Percentiles rank a stretch among this genome's conserved stretches.
Evolutionary conservation across 169 alveolate genomes (phyloP).

Genomic region (Plasmodium vivax): DNA sequence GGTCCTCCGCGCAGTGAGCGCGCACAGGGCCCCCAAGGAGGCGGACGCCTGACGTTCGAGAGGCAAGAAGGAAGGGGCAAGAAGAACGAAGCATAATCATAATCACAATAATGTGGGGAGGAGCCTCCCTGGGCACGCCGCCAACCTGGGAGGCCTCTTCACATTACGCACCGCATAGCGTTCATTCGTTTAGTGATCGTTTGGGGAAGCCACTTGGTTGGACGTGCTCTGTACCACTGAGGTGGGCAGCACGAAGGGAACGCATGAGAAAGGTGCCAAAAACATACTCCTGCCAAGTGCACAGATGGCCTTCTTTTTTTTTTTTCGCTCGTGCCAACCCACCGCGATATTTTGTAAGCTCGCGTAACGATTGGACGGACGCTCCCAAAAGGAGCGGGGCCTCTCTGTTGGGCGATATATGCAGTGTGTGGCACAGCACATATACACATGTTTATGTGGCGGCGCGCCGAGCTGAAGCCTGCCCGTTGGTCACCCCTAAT

Average conservation of each 20-base stretch:
- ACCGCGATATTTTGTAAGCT: background rate
- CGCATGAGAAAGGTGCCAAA: background rate
- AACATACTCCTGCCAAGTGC: background rate
- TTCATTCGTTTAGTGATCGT: background rate
- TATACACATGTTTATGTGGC: background rate
- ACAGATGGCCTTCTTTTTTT: background rate
- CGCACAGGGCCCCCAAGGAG: slow-evolving; percentile 4
- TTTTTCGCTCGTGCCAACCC: background rate
- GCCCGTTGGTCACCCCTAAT: no score
- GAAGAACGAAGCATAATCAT: no score
- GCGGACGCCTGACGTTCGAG: background rate
- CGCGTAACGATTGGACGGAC: background rate
- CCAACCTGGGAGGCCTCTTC: background rate
- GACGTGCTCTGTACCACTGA: background rate
- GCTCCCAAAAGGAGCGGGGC: background rate
- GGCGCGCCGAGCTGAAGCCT: no score
- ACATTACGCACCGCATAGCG: background rate
- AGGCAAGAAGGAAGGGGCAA: background rate
- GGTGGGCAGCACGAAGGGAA: background rate
- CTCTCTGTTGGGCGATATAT: background rate
- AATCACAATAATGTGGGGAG: background rate
- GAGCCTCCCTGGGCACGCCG: background rate
- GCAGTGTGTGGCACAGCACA: background rate
- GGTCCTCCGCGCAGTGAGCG: background rate
- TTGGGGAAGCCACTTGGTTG: background rate